A percentile compares a stretch with the other conserved stretches of the same genome.
Evolutionary conservation across 306 rosid species (phyloP).

Genomic region (Quercus dentata): DNA sequence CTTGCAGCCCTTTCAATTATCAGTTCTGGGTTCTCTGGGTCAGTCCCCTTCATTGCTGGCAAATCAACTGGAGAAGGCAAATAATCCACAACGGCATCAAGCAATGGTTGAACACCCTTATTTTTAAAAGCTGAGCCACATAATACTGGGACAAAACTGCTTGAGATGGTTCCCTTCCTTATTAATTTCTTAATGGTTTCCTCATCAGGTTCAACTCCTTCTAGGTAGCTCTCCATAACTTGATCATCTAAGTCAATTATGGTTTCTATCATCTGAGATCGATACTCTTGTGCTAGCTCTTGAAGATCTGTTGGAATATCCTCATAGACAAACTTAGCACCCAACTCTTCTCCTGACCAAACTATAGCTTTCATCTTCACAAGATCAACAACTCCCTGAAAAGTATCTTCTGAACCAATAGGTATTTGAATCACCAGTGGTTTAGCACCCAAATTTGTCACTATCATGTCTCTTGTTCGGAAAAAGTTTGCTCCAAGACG

Average conservation of each 20-base stretch:
- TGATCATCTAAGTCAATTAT: constrained; percentile 80
- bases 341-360: constrained; percentile 96
- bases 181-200: constrained; percentile 61
- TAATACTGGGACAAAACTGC: constrained; percentile 78
- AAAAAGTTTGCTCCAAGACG: constrained; percentile 95
- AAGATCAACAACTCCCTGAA: constrained; percentile 82
- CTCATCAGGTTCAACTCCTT: constrained; percentile 92
- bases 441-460: constrained; percentile 88
- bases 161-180: constrained; percentile 71
- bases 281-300: constrained; percentile 70
- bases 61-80: constrained; percentile 87
- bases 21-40: constrained; percentile 84
- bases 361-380: constrained; percentile 89
- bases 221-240: constrained; percentile 83
- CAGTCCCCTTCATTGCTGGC: constrained; percentile 92
- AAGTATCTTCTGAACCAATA: constrained; percentile 80
- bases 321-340: constrained; percentile 73
- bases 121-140: constrained; percentile 99
- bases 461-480: constrained; percentile 95
- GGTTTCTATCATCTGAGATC: constrained; percentile 68
- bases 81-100: constrained; percentile 93
- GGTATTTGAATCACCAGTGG: constrained; percentile 93
- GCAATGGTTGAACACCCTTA: constrained; percentile 96
- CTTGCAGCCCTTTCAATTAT: constrained; percentile 62
- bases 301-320: constrained; percentile 77